Base-by-base conservation (phyloP, 768 basidiomycete genomes). In the Tricholoma matsutake region DNA sequence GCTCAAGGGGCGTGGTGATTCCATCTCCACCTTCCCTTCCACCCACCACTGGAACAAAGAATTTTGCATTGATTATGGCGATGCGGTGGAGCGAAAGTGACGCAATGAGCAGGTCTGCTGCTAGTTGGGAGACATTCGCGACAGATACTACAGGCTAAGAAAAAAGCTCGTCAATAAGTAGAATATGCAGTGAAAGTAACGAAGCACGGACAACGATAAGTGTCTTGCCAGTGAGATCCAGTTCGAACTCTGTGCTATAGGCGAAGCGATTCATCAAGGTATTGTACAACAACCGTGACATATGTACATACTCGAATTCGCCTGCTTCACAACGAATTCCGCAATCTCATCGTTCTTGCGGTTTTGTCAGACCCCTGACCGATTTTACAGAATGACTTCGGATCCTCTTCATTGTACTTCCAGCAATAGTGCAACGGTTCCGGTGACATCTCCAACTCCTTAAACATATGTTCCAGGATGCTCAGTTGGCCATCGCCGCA, bases 111-210 rank as follows among this genome's bases (percentile, higher is more conserved):
- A 94, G 74, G 72, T 94, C 92, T 9, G 77, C 85, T 0, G 91
- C 84, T 11, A 94, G 79, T 68, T 94, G 92, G n/a, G 86, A 79
- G 45, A 94, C 82, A 74, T 94, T 94, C 53, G 89, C 92, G 10
- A 85, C 83, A 5, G 92, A 92, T 10, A 94, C 89, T 47, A 92
- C 69, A 34, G 92, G 91, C 83, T 85, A 63, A 45, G 25, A 54
- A 52, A 61, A 47, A 56, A 22, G 45, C 49, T 63, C 65, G 60
- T 65, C 61, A 37, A 35, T 16, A 56, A 54, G 56, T 37, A 8
- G 37, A 63, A 47, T 22, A 54, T 37, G 22, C 22, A 25, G 22
- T 25, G 22, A 25, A 25, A 34, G 29, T 51, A 47, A 53, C 43
- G 58, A 55, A 54, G 41, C 61, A 79, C 80, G 57, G 64, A 83